These are phyloP conservation scores for Hypoxylon sp. DNA, from an alignment of 2,329 filamentous ascomycete genomes.

Conservation along the genomic window DNA sequence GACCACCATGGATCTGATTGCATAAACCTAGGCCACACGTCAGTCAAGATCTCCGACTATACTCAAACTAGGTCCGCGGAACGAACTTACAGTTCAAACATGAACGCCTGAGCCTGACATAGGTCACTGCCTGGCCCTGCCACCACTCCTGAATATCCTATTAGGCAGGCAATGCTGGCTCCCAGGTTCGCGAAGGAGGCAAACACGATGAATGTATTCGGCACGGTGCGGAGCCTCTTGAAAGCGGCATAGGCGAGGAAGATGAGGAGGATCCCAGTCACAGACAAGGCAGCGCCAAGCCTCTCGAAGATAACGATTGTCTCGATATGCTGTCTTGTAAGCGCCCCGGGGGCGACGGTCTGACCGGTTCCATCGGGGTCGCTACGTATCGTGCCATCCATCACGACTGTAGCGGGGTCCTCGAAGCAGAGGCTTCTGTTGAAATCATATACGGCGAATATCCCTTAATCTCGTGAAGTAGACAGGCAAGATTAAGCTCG, in stretches of 20 bases:
- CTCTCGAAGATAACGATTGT: conserved; percentile 66
- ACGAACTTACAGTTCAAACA: conserved; percentile 75
- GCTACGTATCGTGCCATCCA: conserved; percentile 22
- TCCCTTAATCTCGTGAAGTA: background rate
- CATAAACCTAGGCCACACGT: conserved; percentile 73
- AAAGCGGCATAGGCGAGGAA: conserved; percentile 67
- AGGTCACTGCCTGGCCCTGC: conserved; percentile 68
- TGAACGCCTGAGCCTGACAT: conserved; percentile 73
- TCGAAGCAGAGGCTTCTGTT: background rate
- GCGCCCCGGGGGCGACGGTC: conserved; percentile 8
- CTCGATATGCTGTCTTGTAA: conserved; percentile 55
- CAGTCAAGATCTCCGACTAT: conserved; percentile 10
- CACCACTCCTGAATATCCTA: conserved; percentile 75
- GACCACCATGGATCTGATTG: conserved; percentile 84
- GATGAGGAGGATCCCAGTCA: conserved; percentile 66
- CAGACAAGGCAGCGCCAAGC: conserved; percentile 67
- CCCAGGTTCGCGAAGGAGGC: conserved; percentile 72
- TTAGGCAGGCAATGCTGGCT: conserved; percentile 76
- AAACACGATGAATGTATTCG: conserved; percentile 74
- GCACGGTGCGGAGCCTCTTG: conserved; percentile 69
- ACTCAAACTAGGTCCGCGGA: background rate
- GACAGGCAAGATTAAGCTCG: background rate
- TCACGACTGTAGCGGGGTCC: conserved; percentile 9
- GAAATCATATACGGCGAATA: background rate
- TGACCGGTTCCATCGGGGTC: conserved; percentile 29